phyloP scores from a whole-genome alignment of 202 grass and related monocot species.

The Schoenoplectus triqueter region DNA sequence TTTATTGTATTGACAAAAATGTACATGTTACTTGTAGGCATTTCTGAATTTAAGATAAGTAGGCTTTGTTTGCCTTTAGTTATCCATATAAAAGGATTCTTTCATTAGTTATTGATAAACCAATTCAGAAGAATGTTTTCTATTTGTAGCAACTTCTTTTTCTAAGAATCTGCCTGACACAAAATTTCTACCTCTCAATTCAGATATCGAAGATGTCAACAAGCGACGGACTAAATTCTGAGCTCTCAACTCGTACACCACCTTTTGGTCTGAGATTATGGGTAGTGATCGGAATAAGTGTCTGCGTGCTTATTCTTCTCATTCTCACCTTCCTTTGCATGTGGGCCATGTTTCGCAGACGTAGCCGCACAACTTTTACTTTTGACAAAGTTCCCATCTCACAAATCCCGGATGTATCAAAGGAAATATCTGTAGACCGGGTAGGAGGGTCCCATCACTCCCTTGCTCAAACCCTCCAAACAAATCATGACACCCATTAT shows the following conservation, averaged over 20 bases:
- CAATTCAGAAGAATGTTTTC: background rate
- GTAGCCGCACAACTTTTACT: slow-evolving; percentile 45
- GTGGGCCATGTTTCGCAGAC: slow-evolving; percentile 63
- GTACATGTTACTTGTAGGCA: background rate
- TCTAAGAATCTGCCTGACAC: slow-evolving; percentile 1
- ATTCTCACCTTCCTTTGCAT: slow-evolving; percentile 71
- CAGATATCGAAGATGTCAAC: slow-evolving; percentile 50
- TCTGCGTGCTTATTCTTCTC: slow-evolving; percentile 64
- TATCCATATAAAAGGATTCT: background rate
- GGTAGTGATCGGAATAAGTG: slow-evolving; percentile 85
- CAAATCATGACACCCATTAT: slow-evolving; percentile 33
- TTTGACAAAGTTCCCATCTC: slow-evolving; percentile 59
- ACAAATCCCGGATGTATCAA: slow-evolving; percentile 76
- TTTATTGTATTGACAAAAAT: background rate
- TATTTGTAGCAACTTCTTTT: background rate
- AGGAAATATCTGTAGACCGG: slow-evolving; percentile 83
- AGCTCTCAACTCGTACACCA: slow-evolving; percentile 68
- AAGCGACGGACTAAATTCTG: slow-evolving; percentile 49
- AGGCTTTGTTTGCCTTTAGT: background rate
- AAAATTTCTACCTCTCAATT: slow-evolving; percentile 18
- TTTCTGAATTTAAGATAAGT: background rate
- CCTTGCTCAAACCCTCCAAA: slow-evolving; percentile 45
- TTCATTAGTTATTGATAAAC: background rate
- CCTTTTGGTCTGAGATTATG: slow-evolving; percentile 88
- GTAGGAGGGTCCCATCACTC: slow-evolving; percentile 43